These are phyloP conservation scores for Neurospora discreta DNA, from an alignment of 495 filamentous ascomycete genomes.

Conservation along the genomic window DNA sequence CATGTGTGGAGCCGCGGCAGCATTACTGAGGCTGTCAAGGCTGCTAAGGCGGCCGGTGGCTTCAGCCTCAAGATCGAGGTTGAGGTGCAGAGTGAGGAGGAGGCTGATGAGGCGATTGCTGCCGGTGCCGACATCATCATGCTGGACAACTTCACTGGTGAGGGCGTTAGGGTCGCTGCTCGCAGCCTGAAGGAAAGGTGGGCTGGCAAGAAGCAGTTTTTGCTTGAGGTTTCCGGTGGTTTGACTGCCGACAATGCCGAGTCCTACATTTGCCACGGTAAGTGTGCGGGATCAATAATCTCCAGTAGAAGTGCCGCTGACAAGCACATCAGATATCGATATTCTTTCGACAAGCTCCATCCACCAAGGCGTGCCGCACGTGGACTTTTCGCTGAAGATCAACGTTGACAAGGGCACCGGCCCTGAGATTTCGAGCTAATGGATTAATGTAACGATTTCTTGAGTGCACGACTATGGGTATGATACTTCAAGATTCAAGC, in stretches of 20 bases:
- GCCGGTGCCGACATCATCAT: conserved; percentile 94
- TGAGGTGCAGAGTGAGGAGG: conserved; percentile 75
- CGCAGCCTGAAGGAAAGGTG: conserved; percentile 63
- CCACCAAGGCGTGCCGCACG: conserved; percentile 84
- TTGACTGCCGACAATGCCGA: conserved; percentile 76
- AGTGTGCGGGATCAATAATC: conserved; percentile 10
- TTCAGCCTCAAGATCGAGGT: conserved; percentile 94
- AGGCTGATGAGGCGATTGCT: conserved; percentile 80
- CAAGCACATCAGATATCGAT: conserved; percentile 59
- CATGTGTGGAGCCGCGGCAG: conserved; percentile 83
- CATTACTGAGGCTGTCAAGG: conserved; percentile 71
- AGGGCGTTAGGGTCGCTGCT: conserved; percentile 63
- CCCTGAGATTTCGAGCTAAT: conserved; percentile 15
- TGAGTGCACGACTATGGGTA: not conserved
- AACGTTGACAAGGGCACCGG: conserved; percentile 22
- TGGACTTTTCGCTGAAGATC: conserved; percentile 96
- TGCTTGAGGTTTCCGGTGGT: conserved; percentile 89
- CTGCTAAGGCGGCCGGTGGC: conserved; percentile 74
- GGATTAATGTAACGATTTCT: not conserved
- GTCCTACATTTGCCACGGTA: conserved; percentile 63
- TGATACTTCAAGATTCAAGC: not conserved
- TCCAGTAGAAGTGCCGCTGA: conserved; percentile 8
- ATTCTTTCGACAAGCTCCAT: conserved; percentile 92
- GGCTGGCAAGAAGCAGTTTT: conserved; percentile 52
- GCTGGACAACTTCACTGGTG: conserved; percentile 85